A percentile compares a stretch with the other conserved stretches of the same genome.
Conservation (phyloP, 2,329 filamentous ascomycete genomes). For the Coniochaeta hoffmannii region DNA sequence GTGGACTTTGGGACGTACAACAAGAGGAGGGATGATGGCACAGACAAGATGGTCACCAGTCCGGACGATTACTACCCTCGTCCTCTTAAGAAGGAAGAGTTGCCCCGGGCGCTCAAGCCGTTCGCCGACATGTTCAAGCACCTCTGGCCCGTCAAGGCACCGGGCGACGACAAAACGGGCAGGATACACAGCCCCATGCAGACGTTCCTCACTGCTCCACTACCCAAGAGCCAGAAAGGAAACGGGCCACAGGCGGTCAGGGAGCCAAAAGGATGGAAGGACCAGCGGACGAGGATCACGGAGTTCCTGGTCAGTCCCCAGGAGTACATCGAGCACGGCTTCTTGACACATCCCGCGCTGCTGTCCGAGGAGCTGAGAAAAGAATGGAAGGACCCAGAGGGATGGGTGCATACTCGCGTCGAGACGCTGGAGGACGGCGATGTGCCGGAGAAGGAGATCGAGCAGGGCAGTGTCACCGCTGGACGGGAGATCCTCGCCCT, state of each 20-base stretch:
- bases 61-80: constrained; percentile 56
- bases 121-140: constrained; percentile 79
- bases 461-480: constrained; percentile 75
- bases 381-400: constrained; percentile 49
- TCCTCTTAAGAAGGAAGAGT: constrained; percentile 38
- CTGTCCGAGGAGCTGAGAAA: constrained; percentile 51
- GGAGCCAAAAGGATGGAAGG: constrained; percentile 60
- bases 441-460: constrained; percentile 61
- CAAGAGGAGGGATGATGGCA: constrained; percentile 22
- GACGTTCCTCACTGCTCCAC: constrained; percentile 70
- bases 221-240: constrained; percentile 62
- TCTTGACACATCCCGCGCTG: constrained; percentile 72
- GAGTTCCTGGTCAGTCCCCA: constrained; percentile 65
- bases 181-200: constrained; percentile 83
- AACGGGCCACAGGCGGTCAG: constrained; percentile 55
- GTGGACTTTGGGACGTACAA: constrained; percentile 43
- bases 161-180: constrained; percentile 74
- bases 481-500: constrained; percentile 74
- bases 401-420: constrained; percentile 79
- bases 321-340: constrained; percentile 78
- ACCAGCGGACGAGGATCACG: constrained; percentile 74
- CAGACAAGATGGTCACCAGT: constrained; percentile 30
- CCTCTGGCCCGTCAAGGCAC: constrained; percentile 82
- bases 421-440: constrained; percentile 57
- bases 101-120: constrained; percentile 51